Conservation (phyloP, 495 filamentous ascomycete species). For the Penicillium goetzii region DNA sequence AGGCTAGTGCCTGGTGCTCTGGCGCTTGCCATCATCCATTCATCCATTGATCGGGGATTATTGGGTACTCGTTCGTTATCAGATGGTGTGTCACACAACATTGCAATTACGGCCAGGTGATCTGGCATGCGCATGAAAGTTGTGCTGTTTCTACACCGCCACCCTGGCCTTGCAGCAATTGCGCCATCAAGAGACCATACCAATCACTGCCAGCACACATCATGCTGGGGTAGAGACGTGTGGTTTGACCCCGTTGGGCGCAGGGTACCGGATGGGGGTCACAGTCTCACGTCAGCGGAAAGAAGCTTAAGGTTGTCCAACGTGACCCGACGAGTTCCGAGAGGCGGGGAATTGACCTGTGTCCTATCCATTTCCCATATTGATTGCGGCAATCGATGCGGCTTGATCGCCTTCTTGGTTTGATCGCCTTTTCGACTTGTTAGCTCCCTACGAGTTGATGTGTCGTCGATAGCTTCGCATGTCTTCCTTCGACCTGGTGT, state of each 20-base stretch:
- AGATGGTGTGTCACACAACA: neutral
- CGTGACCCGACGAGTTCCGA: neutral
- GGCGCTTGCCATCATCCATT: neutral
- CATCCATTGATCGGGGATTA: neutral
- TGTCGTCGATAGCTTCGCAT: neutral
- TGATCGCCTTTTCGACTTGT: neutral
- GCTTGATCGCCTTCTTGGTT: neutral
- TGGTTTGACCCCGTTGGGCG: neutral
- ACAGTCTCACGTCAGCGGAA: constrained; percentile 6
- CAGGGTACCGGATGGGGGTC: neutral
- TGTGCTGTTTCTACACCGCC: constrained; percentile 1
- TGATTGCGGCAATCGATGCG: neutral
- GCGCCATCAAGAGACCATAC: neutral
- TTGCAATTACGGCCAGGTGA: neutral
- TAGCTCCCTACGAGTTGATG: neutral
- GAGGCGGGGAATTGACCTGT: neutral
- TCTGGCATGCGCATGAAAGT: neutral
- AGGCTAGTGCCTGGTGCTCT: neutral
- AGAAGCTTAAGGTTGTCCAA: constrained; percentile 7
- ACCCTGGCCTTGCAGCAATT: neutral
- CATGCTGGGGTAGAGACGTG: neutral
- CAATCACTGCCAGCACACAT: neutral
- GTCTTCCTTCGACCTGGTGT: neutral
- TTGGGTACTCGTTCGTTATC: neutral
- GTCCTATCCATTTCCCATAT: neutral